Conservation (phyloP, 2,329 filamentous ascomycete species). For the Pestalotiopsis sp. region DNA sequence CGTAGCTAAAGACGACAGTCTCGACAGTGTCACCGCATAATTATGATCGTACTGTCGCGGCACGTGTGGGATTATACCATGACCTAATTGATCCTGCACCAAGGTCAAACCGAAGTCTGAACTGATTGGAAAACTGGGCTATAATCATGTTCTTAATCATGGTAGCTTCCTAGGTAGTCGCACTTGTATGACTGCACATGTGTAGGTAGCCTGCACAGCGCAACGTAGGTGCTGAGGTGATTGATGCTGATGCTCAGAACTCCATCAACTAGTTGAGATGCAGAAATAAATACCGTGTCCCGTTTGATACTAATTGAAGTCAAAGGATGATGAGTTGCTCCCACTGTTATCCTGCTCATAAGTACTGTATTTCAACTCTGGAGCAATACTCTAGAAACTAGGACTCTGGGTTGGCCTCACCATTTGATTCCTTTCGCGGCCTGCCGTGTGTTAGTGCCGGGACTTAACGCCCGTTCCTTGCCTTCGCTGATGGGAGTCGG, state of each 20-base stretch:
- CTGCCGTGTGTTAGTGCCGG: not conserved
- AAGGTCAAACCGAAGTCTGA: too few species aligned
- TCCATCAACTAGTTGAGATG: not conserved
- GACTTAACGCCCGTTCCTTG: not conserved
- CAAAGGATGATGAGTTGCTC: not conserved
- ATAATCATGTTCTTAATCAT: too few species aligned
- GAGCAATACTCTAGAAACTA: too few species aligned
- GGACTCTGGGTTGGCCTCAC: too few species aligned
- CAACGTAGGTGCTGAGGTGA: not conserved
- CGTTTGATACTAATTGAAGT: not conserved
- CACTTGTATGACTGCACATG: not conserved
- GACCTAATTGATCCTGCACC: too few species aligned
- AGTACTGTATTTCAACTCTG: too few species aligned
- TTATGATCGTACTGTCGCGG: too few species aligned
- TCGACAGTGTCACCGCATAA: too few species aligned
- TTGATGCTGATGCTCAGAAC: not conserved
- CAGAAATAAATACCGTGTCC: not conserved
- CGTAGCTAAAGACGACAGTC: too few species aligned
- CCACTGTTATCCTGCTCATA: not conserved
- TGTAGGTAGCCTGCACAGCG: not conserved
- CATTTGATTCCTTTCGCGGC: not conserved
- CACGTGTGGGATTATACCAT: too few species aligned
- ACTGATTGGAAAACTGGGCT: too few species aligned
- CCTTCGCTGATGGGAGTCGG: not conserved
- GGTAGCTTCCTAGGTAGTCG: too few species aligned